Percentiles rank a stretch among this genome's conserved stretches.
These are phyloP conservation scores for Globisporangium rhizosaccharum DNA, from an alignment of 352 stramenopile species.

Conservation along the genomic window DNA sequence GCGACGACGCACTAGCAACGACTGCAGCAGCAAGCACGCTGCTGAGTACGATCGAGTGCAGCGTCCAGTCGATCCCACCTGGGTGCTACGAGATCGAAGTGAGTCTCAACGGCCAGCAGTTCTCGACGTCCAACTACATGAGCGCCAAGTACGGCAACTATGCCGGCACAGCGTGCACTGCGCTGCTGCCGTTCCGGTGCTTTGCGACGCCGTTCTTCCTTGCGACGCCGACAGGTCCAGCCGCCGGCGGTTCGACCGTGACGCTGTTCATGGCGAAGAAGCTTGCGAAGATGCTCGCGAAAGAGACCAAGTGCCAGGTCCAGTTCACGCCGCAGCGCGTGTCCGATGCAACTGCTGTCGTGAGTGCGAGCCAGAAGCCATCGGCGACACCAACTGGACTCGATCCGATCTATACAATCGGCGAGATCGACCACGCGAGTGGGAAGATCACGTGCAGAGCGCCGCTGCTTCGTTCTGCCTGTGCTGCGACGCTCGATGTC, in stretches of 20 bases:
- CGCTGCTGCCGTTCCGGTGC: slow-evolving; percentile 51
- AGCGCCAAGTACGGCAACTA: slow-evolving; percentile 56
- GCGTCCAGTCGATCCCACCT: slow-evolving; percentile 24
- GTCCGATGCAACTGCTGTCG: background rate
- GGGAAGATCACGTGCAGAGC: slow-evolving; percentile 44
- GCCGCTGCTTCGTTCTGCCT: slow-evolving; percentile 39
- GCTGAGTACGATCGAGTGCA: slow-evolving; percentile 18
- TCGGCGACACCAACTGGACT: slow-evolving; percentile 2
- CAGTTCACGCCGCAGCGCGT: slow-evolving; percentile 42
- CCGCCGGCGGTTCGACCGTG: slow-evolving; percentile 52
- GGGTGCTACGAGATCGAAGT: slow-evolving; percentile 62
- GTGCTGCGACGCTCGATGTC: slow-evolving; percentile 38
- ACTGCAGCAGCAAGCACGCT: background rate
- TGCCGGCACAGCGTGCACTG: slow-evolving; percentile 47
- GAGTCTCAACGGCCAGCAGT: slow-evolving; percentile 68
- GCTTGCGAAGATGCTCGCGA: slow-evolving; percentile 38
- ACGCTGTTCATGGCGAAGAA: slow-evolving; percentile 50
- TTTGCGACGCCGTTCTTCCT: slow-evolving; percentile 59
- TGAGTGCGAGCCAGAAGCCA: slow-evolving; percentile 9
- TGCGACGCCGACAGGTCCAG: slow-evolving; percentile 53
- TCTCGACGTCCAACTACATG: slow-evolving; percentile 51
- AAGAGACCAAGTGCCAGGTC: slow-evolving; percentile 50
- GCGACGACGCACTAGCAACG: background rate
- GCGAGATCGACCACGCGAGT: slow-evolving; percentile 50
- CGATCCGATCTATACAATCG: slow-evolving; percentile 31